Evolutionary conservation across 495 filamentous ascomycete genomes (phyloP).

Genomic region (Hypoxylon trugodes): DNA sequence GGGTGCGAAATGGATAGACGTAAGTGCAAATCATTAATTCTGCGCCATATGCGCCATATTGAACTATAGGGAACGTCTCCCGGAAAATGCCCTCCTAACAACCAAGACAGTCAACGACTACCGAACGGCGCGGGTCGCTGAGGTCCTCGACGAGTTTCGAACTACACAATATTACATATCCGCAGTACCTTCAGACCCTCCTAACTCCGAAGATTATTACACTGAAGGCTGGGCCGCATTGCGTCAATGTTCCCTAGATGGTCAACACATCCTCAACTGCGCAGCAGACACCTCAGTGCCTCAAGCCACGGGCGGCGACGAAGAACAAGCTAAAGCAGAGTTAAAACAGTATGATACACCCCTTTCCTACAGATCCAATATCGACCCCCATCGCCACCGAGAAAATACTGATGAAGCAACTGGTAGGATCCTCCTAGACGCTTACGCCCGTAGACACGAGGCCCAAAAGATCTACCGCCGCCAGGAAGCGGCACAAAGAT

Average conservation of each 20-base stretch:
- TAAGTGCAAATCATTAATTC: constrained; percentile 36
- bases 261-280: constrained; percentile 74
- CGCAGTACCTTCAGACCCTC: constrained; percentile 67
- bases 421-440: constrained; percentile 77
- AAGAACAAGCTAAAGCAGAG: constrained; percentile 77
- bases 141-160: constrained; percentile 86
- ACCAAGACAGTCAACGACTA: constrained; percentile 76
- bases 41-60: constrained; percentile 4
- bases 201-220: constrained; percentile 72
- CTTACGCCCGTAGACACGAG: constrained; percentile 80
- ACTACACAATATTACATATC: constrained; percentile 83
- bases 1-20: constrained; percentile 45
- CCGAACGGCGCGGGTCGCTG: constrained; percentile 80
- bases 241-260: constrained; percentile 76
- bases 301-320: constrained; percentile 62
- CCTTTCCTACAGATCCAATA: not conserved
- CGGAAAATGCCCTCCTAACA: constrained; percentile 41
- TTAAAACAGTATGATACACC: constrained; percentile 69
- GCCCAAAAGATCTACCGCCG: constrained; percentile 86
- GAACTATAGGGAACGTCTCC: constrained; percentile 17
- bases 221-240: constrained; percentile 81
- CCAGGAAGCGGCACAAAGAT: constrained; percentile 78
- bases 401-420: constrained; percentile 30
- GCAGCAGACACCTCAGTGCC: constrained; percentile 71
- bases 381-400: not conserved